Percentiles rank a stretch among this genome's conserved stretches.
phyloP scores from a whole-genome alignment of 306 rosid genomes.

The Vicia sativa region DNA sequence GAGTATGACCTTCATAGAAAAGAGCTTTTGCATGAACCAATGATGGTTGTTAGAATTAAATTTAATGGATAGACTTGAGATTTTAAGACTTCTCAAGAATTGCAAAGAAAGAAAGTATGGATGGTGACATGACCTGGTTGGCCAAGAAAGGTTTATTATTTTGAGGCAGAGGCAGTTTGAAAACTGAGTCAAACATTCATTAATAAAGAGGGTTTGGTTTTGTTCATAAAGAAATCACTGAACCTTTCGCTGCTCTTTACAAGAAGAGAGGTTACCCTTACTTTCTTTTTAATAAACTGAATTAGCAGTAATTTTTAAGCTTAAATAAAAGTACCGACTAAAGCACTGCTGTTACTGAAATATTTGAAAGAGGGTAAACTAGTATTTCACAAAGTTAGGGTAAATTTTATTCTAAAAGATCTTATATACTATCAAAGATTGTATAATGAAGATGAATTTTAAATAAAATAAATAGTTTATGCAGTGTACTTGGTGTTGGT shows the following conservation, averaged over 20 bases:
- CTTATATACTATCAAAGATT: no score
- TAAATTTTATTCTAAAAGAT: no score
- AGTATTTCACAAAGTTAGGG: no score
- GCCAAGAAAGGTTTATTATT: conserved; percentile 53
- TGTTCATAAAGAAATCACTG: conserved; percentile 41
- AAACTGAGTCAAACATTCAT: conserved; percentile 61
- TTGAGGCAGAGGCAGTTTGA: conserved; percentile 54
- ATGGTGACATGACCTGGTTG: conserved; percentile 57
- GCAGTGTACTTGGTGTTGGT: no score
- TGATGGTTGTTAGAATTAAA: conserved; percentile 37
- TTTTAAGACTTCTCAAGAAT: conserved; percentile 33
- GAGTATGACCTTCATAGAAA: conserved; percentile 69
- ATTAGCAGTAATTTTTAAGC: conserved; percentile 36
- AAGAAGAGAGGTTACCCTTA: conserved; percentile 33
- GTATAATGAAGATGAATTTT: no score
- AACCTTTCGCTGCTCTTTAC: conserved; percentile 16
- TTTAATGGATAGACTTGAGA: conserved; percentile 30
- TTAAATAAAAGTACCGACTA: conserved; percentile 27
- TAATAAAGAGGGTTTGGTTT: conserved; percentile 50
- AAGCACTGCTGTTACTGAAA: neutral
- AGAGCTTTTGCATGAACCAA: conserved; percentile 50
- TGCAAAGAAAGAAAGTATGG: conserved; percentile 46
- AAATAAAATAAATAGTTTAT: no score
- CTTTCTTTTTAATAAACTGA: conserved; percentile 31
- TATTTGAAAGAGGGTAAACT: no score